Evolutionary conservation across 352 stramenopile species (phyloP).

Genomic region (Phytophthora citrophthora): DNA sequence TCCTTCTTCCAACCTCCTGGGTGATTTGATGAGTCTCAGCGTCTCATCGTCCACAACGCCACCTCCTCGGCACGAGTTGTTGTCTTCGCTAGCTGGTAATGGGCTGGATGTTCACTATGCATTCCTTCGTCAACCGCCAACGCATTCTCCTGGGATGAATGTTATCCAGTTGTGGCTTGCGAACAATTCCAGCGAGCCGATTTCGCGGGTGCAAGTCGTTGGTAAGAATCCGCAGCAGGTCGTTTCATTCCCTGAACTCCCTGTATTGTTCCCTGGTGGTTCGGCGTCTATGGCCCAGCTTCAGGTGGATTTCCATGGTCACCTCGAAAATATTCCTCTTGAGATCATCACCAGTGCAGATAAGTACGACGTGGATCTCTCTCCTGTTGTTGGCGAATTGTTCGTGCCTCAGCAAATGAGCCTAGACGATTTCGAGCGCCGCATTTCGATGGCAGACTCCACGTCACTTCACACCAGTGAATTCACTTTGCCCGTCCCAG

Average conservation of each 20-base stretch:
- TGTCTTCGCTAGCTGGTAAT: conserved; percentile 59
- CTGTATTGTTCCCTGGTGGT: conserved; percentile 82
- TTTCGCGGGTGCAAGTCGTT: conserved; percentile 57
- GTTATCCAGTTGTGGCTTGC: conserved; percentile 73
- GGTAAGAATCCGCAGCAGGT: conserved; percentile 54
- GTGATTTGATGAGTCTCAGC: conserved; percentile 70
- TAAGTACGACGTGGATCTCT: conserved; percentile 63
- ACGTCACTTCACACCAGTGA: conserved; percentile 67
- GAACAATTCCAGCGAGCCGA: conserved; percentile 69
- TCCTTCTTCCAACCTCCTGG: conserved; percentile 41
- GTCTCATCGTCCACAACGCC: conserved; percentile 47
- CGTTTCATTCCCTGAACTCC: conserved; percentile 82
- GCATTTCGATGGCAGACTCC: conserved; percentile 62
- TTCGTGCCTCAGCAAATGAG: conserved; percentile 76
- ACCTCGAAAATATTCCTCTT: conserved; percentile 71
- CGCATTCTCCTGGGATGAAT: conserved; percentile 70
- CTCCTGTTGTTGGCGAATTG: conserved; percentile 68
- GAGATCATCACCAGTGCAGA: conserved; percentile 63
- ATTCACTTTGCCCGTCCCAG: conserved; percentile 51
- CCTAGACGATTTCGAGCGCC: conserved; percentile 74
- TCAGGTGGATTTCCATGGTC: conserved; percentile 83
- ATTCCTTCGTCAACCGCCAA: conserved; percentile 67
- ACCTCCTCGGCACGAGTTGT: conserved; percentile 50
- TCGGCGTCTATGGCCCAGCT: conserved; percentile 79
- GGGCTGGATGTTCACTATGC: conserved; percentile 73